Conservation (phyloP, 2,329 filamentous ascomycete genomes). For the Podosphaera aphanis region DNA sequence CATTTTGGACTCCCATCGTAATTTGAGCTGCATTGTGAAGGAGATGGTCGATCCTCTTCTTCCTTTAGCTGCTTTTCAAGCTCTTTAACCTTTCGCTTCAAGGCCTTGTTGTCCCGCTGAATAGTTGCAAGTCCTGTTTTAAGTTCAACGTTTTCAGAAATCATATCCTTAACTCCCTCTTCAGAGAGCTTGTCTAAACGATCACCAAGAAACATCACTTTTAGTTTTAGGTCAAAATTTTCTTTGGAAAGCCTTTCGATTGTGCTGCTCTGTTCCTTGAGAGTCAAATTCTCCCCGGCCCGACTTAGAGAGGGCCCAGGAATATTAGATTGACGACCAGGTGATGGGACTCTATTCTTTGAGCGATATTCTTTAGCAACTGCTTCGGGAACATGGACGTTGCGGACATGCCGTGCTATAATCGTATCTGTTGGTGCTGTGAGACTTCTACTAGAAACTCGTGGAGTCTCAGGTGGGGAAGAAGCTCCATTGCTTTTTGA, state of each 20-base stretch:
- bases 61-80: constrained; percentile 57
- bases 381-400: constrained; percentile 76
- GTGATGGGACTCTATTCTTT: constrained; percentile 37
- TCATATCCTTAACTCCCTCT: constrained; percentile 93
- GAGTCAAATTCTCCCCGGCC: constrained; percentile 49
- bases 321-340: constrained; percentile 22
- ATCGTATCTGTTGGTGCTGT: constrained; percentile 64
- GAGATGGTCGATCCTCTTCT: constrained; percentile 37
- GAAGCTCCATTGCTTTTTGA: constrained; percentile 24
- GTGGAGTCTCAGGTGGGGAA: constrained; percentile 44
- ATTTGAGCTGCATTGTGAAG: constrained; percentile 32
- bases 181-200: constrained; percentile 82
- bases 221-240: constrained; percentile 92
- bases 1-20: constrained; percentile 29
- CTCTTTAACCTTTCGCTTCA: constrained; percentile 64
- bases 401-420: constrained; percentile 67
- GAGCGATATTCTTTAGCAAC: constrained; percentile 68
- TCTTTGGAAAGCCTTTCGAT: constrained; percentile 93
- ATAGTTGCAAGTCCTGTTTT: constrained; percentile 74
- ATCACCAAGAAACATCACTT: constrained; percentile 91
- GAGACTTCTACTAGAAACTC: constrained; percentile 29
- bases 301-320: constrained; percentile 27
- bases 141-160: constrained; percentile 87
- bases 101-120: constrained; percentile 70
- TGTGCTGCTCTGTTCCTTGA: constrained; percentile 94